Evolutionary conservation across 805 yeast species (phyloP).

Genomic region (Starmerella potacharoeniae): DNA sequence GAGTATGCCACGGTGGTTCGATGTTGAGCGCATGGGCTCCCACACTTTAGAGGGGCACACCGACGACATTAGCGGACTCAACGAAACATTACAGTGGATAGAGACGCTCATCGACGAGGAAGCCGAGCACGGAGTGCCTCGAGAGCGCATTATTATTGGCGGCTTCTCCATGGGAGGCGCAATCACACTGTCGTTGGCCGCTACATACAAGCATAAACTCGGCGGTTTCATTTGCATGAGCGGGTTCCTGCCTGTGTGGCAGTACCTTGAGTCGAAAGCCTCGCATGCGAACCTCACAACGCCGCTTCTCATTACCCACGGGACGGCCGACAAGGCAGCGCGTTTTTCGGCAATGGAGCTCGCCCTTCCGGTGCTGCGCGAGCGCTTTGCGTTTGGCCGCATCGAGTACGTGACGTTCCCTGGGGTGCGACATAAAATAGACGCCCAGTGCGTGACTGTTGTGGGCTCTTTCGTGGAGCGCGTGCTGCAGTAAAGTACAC

Average conservation of each 20-base stretch:
- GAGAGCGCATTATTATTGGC: slow-evolving; percentile 63
- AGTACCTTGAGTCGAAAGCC: slow-evolving; percentile 10
- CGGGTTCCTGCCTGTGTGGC: slow-evolving; percentile 46
- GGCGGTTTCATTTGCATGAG: slow-evolving; percentile 73
- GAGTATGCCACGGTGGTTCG: slow-evolving; percentile 79
- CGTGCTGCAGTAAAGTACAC: neutral
- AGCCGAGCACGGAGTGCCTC: slow-evolving; percentile 28
- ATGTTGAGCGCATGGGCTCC: slow-evolving; percentile 36
- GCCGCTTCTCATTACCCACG: slow-evolving; percentile 84
- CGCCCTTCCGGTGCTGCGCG: slow-evolving; percentile 12
- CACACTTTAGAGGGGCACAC: slow-evolving; percentile 12
- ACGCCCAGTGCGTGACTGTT: neutral
- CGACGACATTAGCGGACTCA: slow-evolving; percentile 32
- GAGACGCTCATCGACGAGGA: slow-evolving; percentile 27
- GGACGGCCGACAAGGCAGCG: slow-evolving; percentile 63
- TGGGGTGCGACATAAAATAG: slow-evolving; percentile 46
- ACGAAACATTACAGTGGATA: slow-evolving; percentile 25
- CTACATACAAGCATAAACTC: slow-evolving; percentile 34
- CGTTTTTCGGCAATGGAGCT: slow-evolving; percentile 30
- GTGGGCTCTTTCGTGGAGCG: neutral
- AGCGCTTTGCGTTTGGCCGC: slow-evolving; percentile 33
- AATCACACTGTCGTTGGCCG: slow-evolving; percentile 37
- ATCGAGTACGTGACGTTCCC: slow-evolving; percentile 42
- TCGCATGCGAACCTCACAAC: slow-evolving; percentile 43
- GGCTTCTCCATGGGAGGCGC: slow-evolving; percentile 96